These are phyloP conservation scores for Rhinocladiella similis DNA, from an alignment of 2,329 filamentous ascomycete genomes.

Conservation along the genomic window DNA sequence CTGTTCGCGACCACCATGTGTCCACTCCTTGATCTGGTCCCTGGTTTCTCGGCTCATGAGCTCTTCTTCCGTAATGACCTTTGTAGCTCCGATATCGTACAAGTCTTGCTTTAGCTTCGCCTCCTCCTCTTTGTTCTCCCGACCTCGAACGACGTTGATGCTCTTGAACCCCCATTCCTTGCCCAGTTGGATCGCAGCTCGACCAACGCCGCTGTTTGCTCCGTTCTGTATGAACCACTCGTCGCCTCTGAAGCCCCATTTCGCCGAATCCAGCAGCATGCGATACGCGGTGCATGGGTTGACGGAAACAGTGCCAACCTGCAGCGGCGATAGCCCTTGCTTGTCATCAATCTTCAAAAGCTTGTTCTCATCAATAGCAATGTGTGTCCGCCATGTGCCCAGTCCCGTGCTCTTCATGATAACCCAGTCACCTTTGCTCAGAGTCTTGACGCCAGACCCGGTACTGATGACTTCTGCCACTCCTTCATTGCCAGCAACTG, in stretches of 20 bases:
- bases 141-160: constrained; percentile 82
- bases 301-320: constrained; percentile 84
- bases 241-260: constrained; percentile 61
- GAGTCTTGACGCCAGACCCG: constrained; percentile 60
- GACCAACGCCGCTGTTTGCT: constrained; percentile 88
- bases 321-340: constrained; percentile 68
- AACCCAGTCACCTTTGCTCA: constrained; percentile 86
- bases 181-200: constrained; percentile 86
- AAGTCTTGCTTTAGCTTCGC: constrained; percentile 62
- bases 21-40: constrained; percentile 64
- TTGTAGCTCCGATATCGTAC: constrained; percentile 60
- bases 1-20: constrained; percentile 68
- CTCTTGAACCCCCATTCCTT: constrained; percentile 83
- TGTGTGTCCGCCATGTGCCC: constrained; percentile 94
- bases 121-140: constrained; percentile 61
- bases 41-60: constrained; percentile 45
- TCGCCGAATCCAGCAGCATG: constrained; percentile 79
- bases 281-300: constrained; percentile 95
- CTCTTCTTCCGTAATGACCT: constrained; percentile 63
- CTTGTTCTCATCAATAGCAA: constrained; percentile 61
- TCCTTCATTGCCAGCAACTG: constrained; percentile 86
- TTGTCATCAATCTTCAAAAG: constrained; percentile 71
- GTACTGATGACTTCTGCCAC: constrained; percentile 83
- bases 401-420: constrained; percentile 80
- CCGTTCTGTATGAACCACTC: constrained; percentile 98